phyloP scores from a whole-genome alignment of 129 eudicot species.

The Flaveria robusta region DNA sequence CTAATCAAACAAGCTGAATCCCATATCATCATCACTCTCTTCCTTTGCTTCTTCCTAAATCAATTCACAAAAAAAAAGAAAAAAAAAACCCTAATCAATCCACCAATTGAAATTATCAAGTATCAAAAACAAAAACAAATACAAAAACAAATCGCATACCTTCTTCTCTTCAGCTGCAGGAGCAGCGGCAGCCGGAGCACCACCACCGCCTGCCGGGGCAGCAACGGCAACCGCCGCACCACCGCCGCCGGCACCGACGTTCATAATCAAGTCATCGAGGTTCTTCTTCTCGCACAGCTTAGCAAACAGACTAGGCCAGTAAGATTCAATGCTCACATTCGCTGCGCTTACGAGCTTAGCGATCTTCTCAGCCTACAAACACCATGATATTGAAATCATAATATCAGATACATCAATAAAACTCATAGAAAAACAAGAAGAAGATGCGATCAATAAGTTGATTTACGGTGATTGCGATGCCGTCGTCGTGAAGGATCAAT shows the following conservation, averaged over 20 bases:
- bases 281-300: slow-evolving; percentile 68
- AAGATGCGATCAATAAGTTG: neutral
- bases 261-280: slow-evolving; percentile 56
- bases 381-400: neutral
- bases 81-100: neutral
- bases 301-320: slow-evolving; percentile 81
- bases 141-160: slow-evolving; percentile 36
- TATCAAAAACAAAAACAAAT: neutral
- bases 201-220: slow-evolving; percentile 58
- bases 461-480: slow-evolving; percentile 64
- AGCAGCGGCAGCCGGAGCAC: slow-evolving; percentile 43
- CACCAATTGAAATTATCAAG: neutral
- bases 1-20: slow-evolving; percentile 71
- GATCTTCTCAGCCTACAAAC: slow-evolving; percentile 63
- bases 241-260: slow-evolving; percentile 63
- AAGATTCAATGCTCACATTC: slow-evolving; percentile 58
- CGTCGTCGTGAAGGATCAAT: slow-evolving; percentile 68
- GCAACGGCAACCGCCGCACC: slow-evolving; percentile 48
- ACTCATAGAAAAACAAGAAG: neutral
- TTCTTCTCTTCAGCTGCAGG: slow-evolving; percentile 67
- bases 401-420: neutral
- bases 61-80: neutral
- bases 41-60: slow-evolving; percentile 67
- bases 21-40: slow-evolving; percentile 73
- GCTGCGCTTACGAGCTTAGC: slow-evolving; percentile 62